Percentiles rank a stretch among this genome's conserved stretches.
Evolutionary conservation across 148 eudicot species (phyloP).

Genomic region (Nepenthes gracilis): DNA sequence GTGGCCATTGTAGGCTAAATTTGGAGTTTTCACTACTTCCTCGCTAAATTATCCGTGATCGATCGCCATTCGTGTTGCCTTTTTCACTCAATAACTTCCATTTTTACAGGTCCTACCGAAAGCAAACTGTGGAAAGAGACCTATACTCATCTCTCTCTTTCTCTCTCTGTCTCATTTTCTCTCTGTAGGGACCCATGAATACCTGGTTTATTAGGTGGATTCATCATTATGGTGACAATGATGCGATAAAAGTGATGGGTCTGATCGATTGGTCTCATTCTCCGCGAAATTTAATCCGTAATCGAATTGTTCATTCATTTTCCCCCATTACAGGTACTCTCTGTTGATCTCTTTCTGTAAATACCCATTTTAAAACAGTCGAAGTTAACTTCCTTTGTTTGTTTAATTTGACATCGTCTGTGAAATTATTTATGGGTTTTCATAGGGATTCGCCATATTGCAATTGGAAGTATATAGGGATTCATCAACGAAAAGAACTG

Average conservation of each 20-base stretch:
- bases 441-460: background rate
- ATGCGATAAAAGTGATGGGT: constrained; percentile 16
- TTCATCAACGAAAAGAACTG: constrained; percentile 3
- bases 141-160: constrained; percentile 7
- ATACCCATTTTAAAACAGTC: too few species aligned
- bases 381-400: too few species aligned
- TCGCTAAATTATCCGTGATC: too few species aligned
- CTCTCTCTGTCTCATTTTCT: background rate
- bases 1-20: too few species aligned
- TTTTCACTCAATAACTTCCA: constrained; percentile 26
- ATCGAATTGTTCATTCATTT: constrained; percentile 7
- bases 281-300: constrained; percentile 12
- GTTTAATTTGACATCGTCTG: too few species aligned
- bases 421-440: background rate
- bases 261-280: constrained; percentile 12
- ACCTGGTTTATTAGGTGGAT: constrained; percentile 26
- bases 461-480: too few species aligned
- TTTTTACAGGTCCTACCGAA: constrained; percentile 39
- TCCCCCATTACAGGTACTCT: constrained; percentile 8
- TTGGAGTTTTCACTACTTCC: too few species aligned
- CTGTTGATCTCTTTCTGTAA: background rate
- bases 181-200: constrained; percentile 9
- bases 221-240: constrained; percentile 25
- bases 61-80: constrained; percentile 2
- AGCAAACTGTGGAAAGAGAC: too few species aligned